A percentile compares a stretch with the other conserved stretches of the same genome.
phyloP scores from a whole-genome alignment of 2,329 filamentous ascomycete species.

The Alternaria brassicae region DNA sequence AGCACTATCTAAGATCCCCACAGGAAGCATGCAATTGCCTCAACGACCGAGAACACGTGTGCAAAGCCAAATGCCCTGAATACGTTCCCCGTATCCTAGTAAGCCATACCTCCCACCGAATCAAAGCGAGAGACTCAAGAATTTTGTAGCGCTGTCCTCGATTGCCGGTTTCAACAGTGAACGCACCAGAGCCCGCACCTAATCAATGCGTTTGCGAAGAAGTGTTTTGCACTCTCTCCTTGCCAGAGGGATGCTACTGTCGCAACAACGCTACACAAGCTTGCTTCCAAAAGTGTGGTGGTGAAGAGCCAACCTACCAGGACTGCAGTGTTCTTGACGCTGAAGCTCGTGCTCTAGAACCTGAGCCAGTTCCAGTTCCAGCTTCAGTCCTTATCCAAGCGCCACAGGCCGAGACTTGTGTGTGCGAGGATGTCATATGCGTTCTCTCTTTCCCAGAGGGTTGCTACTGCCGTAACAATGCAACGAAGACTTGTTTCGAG shows the following conservation, averaged over 20 bases:
- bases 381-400: not conserved
- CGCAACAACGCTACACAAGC: slow-evolving; percentile 24
- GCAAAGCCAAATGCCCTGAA: slow-evolving; percentile 32
- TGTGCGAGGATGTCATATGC: slow-evolving; percentile 25
- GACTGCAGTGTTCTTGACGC: not conserved
- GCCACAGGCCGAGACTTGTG: slow-evolving; percentile 13
- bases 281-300: slow-evolving; percentile 40
- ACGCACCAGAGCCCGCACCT: not conserved
- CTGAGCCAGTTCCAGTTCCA: not conserved
- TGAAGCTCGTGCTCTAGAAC: not conserved
- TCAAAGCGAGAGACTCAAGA: not conserved
- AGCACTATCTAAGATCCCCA: not conserved
- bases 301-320: not conserved
- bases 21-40: slow-evolving; percentile 40
- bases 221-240: slow-evolving; percentile 31
- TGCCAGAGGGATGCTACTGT: slow-evolving; percentile 39
- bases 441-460: slow-evolving; percentile 32
- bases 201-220: slow-evolving; percentile 5
- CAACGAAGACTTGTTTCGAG: slow-evolving; percentile 30
- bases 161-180: not conserved
- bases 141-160: not conserved
- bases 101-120: not conserved
- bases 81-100: slow-evolving; percentile 22
- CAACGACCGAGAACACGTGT: slow-evolving; percentile 35
- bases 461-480: slow-evolving; percentile 37